Evolutionary conservation across 2,329 filamentous ascomycete genomes (phyloP).

Genomic region (Monilinia polystroma): DNA sequence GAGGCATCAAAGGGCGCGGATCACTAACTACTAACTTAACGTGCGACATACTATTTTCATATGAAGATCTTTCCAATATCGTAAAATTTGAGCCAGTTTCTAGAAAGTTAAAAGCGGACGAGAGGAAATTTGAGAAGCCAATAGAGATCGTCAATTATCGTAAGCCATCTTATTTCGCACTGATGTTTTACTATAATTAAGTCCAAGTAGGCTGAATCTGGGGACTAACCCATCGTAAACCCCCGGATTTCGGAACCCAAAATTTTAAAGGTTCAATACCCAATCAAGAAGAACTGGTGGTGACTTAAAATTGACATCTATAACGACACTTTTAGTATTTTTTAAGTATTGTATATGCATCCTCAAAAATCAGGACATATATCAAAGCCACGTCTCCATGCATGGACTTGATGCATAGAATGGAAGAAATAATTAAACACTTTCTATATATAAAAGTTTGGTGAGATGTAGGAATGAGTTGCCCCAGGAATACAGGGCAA

Average conservation of each 20-base stretch:
- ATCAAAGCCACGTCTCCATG: background rate
- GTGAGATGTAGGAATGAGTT: constrained; percentile 12
- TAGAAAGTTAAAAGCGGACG: background rate
- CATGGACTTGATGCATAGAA: background rate
- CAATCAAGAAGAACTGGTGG: background rate
- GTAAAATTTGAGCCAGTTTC: background rate
- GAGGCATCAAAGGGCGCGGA: background rate
- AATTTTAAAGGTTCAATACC: too few species aligned
- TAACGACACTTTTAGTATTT: background rate
- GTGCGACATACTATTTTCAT: background rate
- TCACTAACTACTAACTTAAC: background rate
- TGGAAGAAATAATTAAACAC: background rate
- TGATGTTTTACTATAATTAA: background rate
- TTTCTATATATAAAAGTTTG: constrained; percentile 15
- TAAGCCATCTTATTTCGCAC: background rate
- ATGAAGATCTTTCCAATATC: background rate
- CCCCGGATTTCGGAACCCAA: background rate
- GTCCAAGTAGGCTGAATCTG: background rate
- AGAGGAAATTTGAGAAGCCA: background rate
- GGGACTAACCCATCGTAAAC: background rate
- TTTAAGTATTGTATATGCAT: background rate
- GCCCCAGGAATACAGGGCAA: background rate
- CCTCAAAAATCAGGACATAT: background rate
- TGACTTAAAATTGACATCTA: background rate
- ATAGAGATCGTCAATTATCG: background rate